Evolutionary conservation across 495 filamentous ascomycete genomes (phyloP), one percentile per base, ranked within the genome.

Genomic region (Xylaria venustula): DNA sequence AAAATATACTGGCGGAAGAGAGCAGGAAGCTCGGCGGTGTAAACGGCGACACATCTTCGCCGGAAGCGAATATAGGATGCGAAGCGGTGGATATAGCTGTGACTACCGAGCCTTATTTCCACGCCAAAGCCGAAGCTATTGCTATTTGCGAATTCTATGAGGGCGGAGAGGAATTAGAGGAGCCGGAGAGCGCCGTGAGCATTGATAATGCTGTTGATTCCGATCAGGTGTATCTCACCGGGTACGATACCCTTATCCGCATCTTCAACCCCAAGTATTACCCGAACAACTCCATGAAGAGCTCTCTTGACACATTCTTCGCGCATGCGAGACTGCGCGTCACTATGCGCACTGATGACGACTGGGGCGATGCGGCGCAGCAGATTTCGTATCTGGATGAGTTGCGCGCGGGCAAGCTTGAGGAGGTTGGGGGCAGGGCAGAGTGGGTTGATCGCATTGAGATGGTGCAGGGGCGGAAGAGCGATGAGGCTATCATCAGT

Each of bases 251-350:
- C 0, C 69, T 97, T 30, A 87, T 91, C 19, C 86, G 93, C 25
- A 87, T 97, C 53, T 85, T 97, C 68, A 79, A 91, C 60, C 74
- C 88, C 0, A 93, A 90, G 68, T 98, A 98, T 71, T 98, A 98
- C 70, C 1, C 82, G 78, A 0, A 68, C 75, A 0, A 60, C 61
- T 26, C 75, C 0, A 78, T 81, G 69, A 68, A 67, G 20, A 73
- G 77, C 14, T 80, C 84, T 0, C 75, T 98, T 2, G 78, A 74
- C 25, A 82, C 83, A 0, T 89, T 96, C 61, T 89, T 97, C 62
- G 75, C 77, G 15, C 81, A 81, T 22, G 87, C 94, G 65, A 77
- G 82, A 37, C 74, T 98, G 23, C 73, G 88, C 15, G 90, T 93
- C 11, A 91, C 86, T 48, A 81, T 88, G 75, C 81, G 93, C 58